Evolutionary conservation across 495 filamentous ascomycete genomes (phyloP).

Genomic region (Sordaria brevicollis): DNA sequence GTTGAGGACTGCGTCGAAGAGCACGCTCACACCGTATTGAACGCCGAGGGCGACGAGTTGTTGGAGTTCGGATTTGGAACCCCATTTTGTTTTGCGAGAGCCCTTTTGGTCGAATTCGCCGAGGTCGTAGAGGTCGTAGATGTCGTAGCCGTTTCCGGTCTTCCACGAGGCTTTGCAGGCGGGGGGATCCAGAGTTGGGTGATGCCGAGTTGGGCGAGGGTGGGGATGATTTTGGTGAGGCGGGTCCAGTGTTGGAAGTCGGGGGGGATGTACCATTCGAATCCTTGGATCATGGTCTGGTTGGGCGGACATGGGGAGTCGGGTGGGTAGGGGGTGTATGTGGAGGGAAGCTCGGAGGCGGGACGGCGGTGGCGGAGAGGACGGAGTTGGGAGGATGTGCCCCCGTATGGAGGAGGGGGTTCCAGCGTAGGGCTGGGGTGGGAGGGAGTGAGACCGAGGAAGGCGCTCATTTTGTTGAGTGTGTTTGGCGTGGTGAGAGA

Average conservation of each 20-base stretch:
- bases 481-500: not conserved
- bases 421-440: constrained; percentile 2
- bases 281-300: constrained; percentile 55
- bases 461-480: constrained; percentile 11
- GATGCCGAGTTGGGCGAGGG: constrained; percentile 49
- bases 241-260: constrained; percentile 55
- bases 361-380: constrained; percentile 9
- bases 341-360: constrained; percentile 2
- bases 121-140: constrained; percentile 71
- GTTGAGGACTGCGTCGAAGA: constrained; percentile 71
- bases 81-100: constrained; percentile 55
- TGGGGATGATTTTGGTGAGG: constrained; percentile 41
- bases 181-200: constrained; percentile 65
- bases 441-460: constrained; percentile 11
- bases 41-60: constrained; percentile 38
- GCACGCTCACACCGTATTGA: constrained; percentile 42
- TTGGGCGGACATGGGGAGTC: constrained; percentile 29
- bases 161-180: constrained; percentile 57
- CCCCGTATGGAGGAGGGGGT: not conserved
- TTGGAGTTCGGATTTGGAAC: constrained; percentile 49
- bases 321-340: constrained; percentile 6
- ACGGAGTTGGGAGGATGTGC: constrained; percentile 10
- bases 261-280: constrained; percentile 66
- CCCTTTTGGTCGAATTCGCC: constrained; percentile 77
- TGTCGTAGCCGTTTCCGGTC: constrained; percentile 62